A percentile compares a stretch with the other conserved stretches of the same genome.
Evolutionary conservation across 2,329 filamentous ascomycete species (phyloP).

Genomic region (Emydomyces testavorans): DNA sequence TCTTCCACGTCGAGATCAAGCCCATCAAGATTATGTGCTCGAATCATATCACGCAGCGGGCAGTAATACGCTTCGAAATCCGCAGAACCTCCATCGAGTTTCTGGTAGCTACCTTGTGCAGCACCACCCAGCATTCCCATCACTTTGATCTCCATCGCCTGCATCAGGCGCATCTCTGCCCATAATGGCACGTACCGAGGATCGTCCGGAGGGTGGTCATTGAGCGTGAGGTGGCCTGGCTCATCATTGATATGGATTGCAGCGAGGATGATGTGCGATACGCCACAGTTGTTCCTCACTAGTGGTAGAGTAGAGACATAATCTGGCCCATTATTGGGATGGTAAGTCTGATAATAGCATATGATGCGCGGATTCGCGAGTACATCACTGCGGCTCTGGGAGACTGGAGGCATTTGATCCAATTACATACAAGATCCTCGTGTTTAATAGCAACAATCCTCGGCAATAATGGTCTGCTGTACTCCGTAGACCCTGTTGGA

Average conservation of each 20-base stretch:
- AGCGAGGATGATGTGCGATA: conserved; percentile 76
- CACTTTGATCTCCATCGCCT: conserved; percentile 63
- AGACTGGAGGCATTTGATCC: conserved; percentile 30
- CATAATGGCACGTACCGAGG: conserved; percentile 60
- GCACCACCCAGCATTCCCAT: conserved; percentile 82
- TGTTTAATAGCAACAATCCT: too few relatives aligned
- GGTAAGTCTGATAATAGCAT: conserved; percentile 54
- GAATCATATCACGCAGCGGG: conserved; percentile 56
- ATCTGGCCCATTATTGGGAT: conserved; percentile 41
- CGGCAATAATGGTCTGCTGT: too few relatives aligned
- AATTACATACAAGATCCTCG: not conserved
- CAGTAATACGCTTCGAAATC: conserved; percentile 63
- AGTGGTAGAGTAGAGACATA: conserved; percentile 54
- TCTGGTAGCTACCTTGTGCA: conserved; percentile 59
- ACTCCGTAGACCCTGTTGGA: too few relatives aligned
- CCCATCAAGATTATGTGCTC: conserved; percentile 52
- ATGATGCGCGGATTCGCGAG: conserved; percentile 30
- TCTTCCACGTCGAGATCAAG: conserved; percentile 75
- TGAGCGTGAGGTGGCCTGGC: conserved; percentile 59
- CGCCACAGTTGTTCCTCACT: conserved; percentile 46
- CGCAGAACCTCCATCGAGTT: conserved; percentile 46
- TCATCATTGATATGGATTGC: conserved; percentile 70
- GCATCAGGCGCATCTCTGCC: conserved; percentile 62
- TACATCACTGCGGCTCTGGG: conserved; percentile 13
- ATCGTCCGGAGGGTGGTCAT: conserved; percentile 62